Evolutionary conservation across 2,329 filamentous ascomycete species (phyloP), one percentile per base, ranked within the genome.

Genomic region (Aspergillus caelatus): DNA sequence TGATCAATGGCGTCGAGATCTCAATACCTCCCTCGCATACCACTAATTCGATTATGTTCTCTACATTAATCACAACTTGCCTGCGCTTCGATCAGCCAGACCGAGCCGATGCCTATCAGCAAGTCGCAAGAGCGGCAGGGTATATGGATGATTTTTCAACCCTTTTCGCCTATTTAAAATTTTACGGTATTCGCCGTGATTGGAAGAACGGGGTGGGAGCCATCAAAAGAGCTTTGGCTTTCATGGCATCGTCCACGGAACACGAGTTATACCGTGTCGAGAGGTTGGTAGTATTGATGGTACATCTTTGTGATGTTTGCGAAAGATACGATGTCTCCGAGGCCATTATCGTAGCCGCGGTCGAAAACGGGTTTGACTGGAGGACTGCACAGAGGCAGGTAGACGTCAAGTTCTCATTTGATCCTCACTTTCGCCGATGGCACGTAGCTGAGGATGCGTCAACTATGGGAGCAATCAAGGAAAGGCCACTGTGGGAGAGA

Each of bases 1-100:
- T 68, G 8, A 65, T 80, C 62, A 79, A 79, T 63, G 77, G 75
- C 3, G 50, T 79, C 26, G 74, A 78, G 28, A 69, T 80, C 11
- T 70, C 75, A 1, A 68, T 78, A 16, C 79, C 79, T 11, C 76
- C 78, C 3, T 62, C 73, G 21, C 68, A 75, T 53, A 73, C 68
- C 28, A 72, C 68, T 57, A 78, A 77, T 58, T 69, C 73, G 2
- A 70, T 76, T 23, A 69, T 79, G 16, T 75, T 77, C 46, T 71
- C 72, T 7, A 70, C 74, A n/a, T 68, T 81, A 14, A 78, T 81
- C 41, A 68, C 71, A 4, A 71, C 75, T 19, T 74, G 74, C 36
- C 69, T 81, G n/a, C 72, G 76, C 11, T 80, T 81, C 41, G 72
- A 80, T 39, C 78, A 80, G 54, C 74, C 75, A 5, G 72, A 79